phyloP scores from a whole-genome alignment of 371 early-diverging fungal species.

The Mortierella sp. region DNA sequence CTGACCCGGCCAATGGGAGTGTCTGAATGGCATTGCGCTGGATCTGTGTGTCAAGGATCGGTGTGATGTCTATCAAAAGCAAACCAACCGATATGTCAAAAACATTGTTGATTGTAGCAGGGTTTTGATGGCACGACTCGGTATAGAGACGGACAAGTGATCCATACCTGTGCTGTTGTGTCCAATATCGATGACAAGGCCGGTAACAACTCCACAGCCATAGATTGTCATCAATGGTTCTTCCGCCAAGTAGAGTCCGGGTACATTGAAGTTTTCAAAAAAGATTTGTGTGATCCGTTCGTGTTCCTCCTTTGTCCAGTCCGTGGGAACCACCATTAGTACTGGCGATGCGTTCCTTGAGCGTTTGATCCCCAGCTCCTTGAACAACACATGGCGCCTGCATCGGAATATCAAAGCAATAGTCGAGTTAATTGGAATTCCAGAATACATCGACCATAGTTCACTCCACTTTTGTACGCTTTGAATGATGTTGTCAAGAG shows the following conservation, averaged over 20 bases:
- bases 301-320: constrained; percentile 86
- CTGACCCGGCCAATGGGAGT: constrained; percentile 75
- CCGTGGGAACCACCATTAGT: constrained; percentile 78
- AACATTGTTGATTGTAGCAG: too few relatives aligned
- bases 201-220: constrained; percentile 82
- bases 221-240: constrained; percentile 85
- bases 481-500: too few relatives aligned
- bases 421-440: constrained; percentile 1
- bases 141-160: constrained; percentile 1
- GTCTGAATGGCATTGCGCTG: constrained; percentile 67
- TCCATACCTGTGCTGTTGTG: constrained; percentile 72
- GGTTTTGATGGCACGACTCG: too few relatives aligned
- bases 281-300: constrained; percentile 87
- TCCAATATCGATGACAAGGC: constrained; percentile 91
- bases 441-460: not conserved
- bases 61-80: constrained; percentile 66
- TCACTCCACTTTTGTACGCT: too few relatives aligned
- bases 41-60: constrained; percentile 76
- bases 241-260: constrained; percentile 85
- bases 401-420: not conserved
- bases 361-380: constrained; percentile 79
- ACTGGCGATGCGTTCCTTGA: constrained; percentile 82
- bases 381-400: constrained; percentile 81
- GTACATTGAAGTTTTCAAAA: constrained; percentile 91
- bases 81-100: not conserved